Evolutionary conservation across 768 basidiomycete genomes (phyloP).

Genomic region (Coprinopsis strossmayeri): DNA sequence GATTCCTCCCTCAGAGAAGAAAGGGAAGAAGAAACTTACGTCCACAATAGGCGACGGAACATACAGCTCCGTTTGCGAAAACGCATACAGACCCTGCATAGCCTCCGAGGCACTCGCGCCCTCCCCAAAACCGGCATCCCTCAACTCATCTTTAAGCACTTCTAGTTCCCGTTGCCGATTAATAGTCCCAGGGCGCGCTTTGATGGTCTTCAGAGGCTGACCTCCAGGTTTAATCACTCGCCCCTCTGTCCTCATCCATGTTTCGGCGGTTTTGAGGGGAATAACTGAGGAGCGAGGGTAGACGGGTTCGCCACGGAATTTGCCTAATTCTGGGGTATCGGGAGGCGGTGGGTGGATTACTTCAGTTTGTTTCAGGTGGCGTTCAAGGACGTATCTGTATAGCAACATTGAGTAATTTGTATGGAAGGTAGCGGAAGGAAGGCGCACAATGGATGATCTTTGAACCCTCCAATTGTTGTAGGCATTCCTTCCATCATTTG

Average conservation of each 20-base stretch:
- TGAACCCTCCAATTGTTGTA: slow-evolving; percentile 83
- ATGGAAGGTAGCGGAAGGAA: not conserved
- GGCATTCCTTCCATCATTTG: slow-evolving; percentile 93
- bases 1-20: too few species aligned
- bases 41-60: slow-evolving; percentile 75
- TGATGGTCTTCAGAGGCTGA: slow-evolving; percentile 88
- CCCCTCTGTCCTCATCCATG: slow-evolving; percentile 86
- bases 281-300: slow-evolving; percentile 82
- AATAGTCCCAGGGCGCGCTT: slow-evolving; percentile 78
- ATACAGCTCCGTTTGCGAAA: slow-evolving; percentile 80
- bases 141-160: slow-evolving; percentile 35
- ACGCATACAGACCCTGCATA: slow-evolving; percentile 85
- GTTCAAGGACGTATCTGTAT: slow-evolving; percentile 55
- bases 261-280: slow-evolving; percentile 86
- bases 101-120: slow-evolving; percentile 37
- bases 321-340: slow-evolving; percentile 67
- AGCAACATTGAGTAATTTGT: not conserved
- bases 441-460: slow-evolving; percentile 85
- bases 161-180: slow-evolving; percentile 64
- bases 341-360: slow-evolving; percentile 69
- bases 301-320: slow-evolving; percentile 90
- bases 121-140: slow-evolving; percentile 29
- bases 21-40: slow-evolving; percentile 37
- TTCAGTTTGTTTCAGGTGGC: slow-evolving; percentile 86
- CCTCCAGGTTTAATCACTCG: slow-evolving; percentile 62